Base-by-base conservation (phyloP, 1,139 yeast species). In the Blastobotrys aristatus region DNA sequence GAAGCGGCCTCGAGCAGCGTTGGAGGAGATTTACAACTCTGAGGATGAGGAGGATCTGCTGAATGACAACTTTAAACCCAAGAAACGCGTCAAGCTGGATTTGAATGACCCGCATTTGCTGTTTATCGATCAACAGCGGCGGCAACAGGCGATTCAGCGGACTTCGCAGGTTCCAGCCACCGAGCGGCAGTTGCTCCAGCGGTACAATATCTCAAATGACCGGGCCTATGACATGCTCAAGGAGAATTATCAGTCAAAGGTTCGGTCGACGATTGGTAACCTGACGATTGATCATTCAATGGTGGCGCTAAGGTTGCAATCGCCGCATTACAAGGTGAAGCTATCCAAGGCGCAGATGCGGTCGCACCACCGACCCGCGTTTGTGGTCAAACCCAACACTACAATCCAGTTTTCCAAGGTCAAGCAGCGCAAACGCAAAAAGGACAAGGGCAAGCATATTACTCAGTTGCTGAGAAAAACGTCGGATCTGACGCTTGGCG, bases 251-350 rank as follows among this genome's bases (percentile, higher is more conserved):
- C 95, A 88, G 62, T 82, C 95, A 41, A 90, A 88, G 70, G 88
- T 92, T 32, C 81, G 99, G 64, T 82, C 96, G 4, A 95, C 95
- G 18, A 82, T 94, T 60, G 95, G 97, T 49, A 88, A 92, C 56
- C 73, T 94, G 54, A 83, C 79, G 49, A 89, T 94, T 52, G 98
- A 94, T 59, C 98, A 94, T 65, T 80, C 97, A 0, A 75, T 82
- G 59, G 96, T 96, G 2, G 97, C 98, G 0, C 65, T 82, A 34
- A 73, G 95, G 46, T 71, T 94, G 43, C 98, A 94, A 67, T 77
- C 90, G 0, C 99, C 99, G 4, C 90, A 81, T 65, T 94, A 89
- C 67, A 87, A 84, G 62, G 97, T 90, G 26, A 79, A 75, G 53
- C 70, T 89, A 35, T 71, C 84, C 3, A 81, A 81, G 56, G 75